Conservation (phyloP, 805 yeast species). For the Teunomyces kruisii region DNA sequence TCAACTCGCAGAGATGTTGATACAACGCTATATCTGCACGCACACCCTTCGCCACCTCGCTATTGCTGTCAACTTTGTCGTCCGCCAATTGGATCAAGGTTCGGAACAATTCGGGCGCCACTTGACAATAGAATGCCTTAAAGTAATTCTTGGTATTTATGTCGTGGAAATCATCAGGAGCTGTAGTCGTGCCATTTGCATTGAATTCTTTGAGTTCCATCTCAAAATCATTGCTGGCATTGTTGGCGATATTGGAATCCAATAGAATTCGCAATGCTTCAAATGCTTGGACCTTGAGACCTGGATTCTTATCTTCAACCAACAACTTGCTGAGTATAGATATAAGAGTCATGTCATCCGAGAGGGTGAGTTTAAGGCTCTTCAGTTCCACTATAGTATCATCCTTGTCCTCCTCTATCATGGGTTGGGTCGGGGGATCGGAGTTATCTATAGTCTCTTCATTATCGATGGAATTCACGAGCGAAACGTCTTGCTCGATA, state of each 20-base stretch:
- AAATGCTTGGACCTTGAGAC: constrained; percentile 75
- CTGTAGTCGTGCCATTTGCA: not conserved
- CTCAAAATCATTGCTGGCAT: constrained; percentile 9
- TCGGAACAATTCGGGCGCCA: constrained; percentile 57
- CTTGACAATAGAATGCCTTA: constrained; percentile 58
- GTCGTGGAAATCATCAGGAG: constrained; percentile 24
- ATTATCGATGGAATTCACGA: constrained; percentile 33
- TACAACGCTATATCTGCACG: constrained; percentile 42
- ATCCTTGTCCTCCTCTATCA: constrained; percentile 13
- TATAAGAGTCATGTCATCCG: constrained; percentile 60
- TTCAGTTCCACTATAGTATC: constrained; percentile 13
- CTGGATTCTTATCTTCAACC: constrained; percentile 62
- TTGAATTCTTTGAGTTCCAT: constrained; percentile 2
- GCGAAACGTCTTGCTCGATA: constrained; percentile 77
- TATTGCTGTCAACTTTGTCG: not conserved
- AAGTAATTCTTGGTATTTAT: constrained; percentile 48
- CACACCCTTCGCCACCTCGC: constrained; percentile 8
- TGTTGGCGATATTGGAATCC: constrained; percentile 50
- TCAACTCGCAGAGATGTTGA: constrained; percentile 67
- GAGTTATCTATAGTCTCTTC: constrained; percentile 6
- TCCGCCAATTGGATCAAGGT: constrained; percentile 42
- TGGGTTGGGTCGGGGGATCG: constrained; percentile 5
- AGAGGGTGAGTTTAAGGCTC: constrained; percentile 31
- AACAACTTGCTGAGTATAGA: constrained; percentile 58
- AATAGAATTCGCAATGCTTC: constrained; percentile 78